Base-by-base conservation (phyloP, 148 eudicot genomes). In the Diospyros lotus region DNA sequence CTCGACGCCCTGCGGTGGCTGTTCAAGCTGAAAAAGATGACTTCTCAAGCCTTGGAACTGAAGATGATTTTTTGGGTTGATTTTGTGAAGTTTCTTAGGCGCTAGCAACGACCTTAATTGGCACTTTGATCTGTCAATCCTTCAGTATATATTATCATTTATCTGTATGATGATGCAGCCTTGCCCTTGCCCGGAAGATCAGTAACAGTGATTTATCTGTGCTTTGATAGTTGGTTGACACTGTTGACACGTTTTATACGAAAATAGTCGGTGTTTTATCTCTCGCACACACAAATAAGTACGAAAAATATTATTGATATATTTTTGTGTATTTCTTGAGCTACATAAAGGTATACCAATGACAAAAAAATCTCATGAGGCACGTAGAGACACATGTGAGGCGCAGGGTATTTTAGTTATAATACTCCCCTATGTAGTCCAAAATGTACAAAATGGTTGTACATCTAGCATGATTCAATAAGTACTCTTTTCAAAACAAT, bases 1-100 rank as follows among this genome's bases (percentile, higher is more conserved):
- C 2, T 71, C 46, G 52, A 45, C 15, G 42, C 58, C 76, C 46
- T 42, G 50, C 64, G 68, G 15, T 64, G 13, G 59, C 40, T 2
- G 69, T 40, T 73, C 28, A 60, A 41, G 58, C 42, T 48, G 58
- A 66, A 50, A 15, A 64, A 2, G 40, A 5, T 40, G 48, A 4
- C 4, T 59, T 72, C 41, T 18, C 18, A 11, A 45, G 41, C 12
- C 39, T 46, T 17, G 66, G 66, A 39, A 65, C 39, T 15, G 18
- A 4, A 11, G 13, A 64, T n/a, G 62, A 42, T 53, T 53, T 53
- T 64, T 58, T 40, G 50, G 18, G 62, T 42, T 38, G 40, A 8
- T 48, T 48, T 72, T 72, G 43, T 53, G 59, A 53, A 74, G 65
- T 8, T 56, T 6, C 28, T 45, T 68, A 60, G 78, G 58, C 56